phyloP scores from a whole-genome alignment of 2,329 filamentous ascomycete species.

The Fusarium sp. region DNA sequence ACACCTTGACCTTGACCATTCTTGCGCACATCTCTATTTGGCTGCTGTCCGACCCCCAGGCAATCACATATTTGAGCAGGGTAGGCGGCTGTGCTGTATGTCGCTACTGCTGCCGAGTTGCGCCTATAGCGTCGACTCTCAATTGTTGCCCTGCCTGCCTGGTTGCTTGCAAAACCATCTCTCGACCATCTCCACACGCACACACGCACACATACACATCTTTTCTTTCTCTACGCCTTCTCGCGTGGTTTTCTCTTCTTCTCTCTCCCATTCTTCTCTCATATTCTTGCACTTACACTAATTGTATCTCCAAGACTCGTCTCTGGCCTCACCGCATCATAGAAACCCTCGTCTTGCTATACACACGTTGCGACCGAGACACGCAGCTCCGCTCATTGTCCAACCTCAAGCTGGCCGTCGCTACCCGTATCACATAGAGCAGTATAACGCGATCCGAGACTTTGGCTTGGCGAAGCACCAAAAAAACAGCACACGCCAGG shows the following conservation, averaged over 20 bases:
- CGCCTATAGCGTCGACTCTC: conserved; percentile 35
- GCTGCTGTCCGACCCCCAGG: conserved; percentile 39
- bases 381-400: conserved; percentile 42
- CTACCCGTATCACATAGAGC: conserved; percentile 32
- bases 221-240: conserved; percentile 26
- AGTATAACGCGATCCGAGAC: conserved; percentile 27
- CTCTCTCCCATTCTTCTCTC: background rate
- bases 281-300: conserved; percentile 25
- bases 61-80: conserved; percentile 40
- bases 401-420: conserved; percentile 37
- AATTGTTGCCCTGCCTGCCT: conserved; percentile 26
- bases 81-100: conserved; percentile 39
- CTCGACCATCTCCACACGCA: conserved; percentile 35
- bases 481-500: background rate
- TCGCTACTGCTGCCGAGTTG: conserved; percentile 16
- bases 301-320: conserved; percentile 18
- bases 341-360: conserved; percentile 28
- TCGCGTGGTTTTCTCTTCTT: conserved; percentile 21
- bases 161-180: conserved; percentile 41
- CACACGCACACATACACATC: conserved; percentile 16
- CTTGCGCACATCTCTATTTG: conserved; percentile 42
- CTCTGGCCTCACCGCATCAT: conserved; percentile 38
- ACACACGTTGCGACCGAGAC: conserved; percentile 44
- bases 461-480: conserved; percentile 34
- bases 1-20: conserved; percentile 30